phyloP scores from a whole-genome alignment of 1,284 basidiomycete genomes.

The Trichosporon inkin region DNA sequence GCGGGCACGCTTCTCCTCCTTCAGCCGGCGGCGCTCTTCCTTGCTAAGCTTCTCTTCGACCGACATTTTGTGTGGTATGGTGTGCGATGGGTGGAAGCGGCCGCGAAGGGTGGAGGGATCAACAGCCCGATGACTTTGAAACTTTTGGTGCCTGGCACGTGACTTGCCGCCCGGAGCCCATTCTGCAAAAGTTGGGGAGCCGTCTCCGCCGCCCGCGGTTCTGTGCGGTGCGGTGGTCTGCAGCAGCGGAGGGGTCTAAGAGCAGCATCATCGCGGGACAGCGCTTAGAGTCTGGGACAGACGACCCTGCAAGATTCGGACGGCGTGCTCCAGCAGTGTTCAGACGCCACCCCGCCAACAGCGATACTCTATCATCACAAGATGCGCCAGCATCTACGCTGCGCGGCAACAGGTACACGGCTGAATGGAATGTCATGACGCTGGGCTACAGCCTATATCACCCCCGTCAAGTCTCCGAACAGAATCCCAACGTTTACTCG shows the following conservation, averaged over 20 bases:
- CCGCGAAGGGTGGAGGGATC: not conserved
- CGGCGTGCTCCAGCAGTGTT: not conserved
- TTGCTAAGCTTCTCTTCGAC: conserved; percentile 36
- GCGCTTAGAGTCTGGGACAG: no score
- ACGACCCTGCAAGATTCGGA: no score
- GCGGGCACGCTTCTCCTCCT: conserved; percentile 37
- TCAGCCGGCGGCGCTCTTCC: conserved; percentile 34
- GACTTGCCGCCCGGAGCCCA: not conserved
- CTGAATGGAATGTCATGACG: conserved; percentile 28
- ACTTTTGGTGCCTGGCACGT: conserved; percentile 18
- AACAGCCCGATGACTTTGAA: conserved; percentile 9
- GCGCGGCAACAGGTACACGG: conserved; percentile 15
- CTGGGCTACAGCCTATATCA: conserved; percentile 25
- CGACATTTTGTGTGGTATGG: conserved; percentile 33
- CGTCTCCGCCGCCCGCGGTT: not conserved
- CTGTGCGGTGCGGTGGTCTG: no score
- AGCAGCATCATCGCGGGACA: no score
- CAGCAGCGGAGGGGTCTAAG: no score
- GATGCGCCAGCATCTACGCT: not conserved
- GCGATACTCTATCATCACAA: not conserved
- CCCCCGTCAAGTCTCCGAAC: conserved; percentile 15
- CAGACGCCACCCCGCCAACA: not conserved
- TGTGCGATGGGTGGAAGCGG: conserved; percentile 11
- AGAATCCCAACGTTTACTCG: conserved; percentile 32
- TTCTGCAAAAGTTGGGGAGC: no score